Evolutionary conservation across 2,329 filamentous ascomycete species (phyloP), one percentile per base, ranked within the genome.

Genomic region (Colletotrichum tofieldiae): DNA sequence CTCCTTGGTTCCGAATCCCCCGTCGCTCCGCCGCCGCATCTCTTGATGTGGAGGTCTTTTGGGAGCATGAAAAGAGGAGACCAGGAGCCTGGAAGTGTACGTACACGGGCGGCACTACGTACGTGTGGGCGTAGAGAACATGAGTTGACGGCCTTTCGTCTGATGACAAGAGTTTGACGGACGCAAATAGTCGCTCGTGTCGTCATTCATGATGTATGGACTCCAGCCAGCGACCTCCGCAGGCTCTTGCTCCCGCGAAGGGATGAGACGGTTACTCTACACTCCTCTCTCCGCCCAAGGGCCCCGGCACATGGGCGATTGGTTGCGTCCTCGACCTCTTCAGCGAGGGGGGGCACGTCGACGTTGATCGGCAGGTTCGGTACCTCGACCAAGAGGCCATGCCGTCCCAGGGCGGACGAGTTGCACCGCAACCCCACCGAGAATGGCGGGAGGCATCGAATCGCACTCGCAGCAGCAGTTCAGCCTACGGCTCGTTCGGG

Each of bases 401-500:
- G 49, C 49, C 49, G 49, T 32, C 26, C 26, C 47, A 12, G 39
- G n/a, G 56, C 56, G 59, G 59, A 23, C 29, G 29, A 61, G 43
- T 39, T 72, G 58, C 59, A 64, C 52, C 69, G 43, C 47, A 65
- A 37, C 68, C 47, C 68, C 58, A 67, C 71, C 39, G 41, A 43
- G 62, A 23, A 68, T 52, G 63, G 55, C 58, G 23, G 16, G 67
- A 39, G 29, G 52, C 52, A 73, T 65, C 52, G 54, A 45, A 49
- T 43, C 16, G 41, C 23, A 12, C 51, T 32, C 51, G 29, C 29
- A n/a, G 32, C 63, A 41, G 35, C 60, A 82, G 78, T 84, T 84
- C 83, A 84, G 84, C 83, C 82, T 85, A 81, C 83, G 84, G 83
- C 81, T 83, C 80, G 75, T 84, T 86, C 84, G 84, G 84, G 82